Percentiles rank a stretch among this genome's conserved stretches.
These are phyloP conservation scores for Miscanthus lutarioriparius DNA, from an alignment of 176 grass and related monocot species.

Conservation along the genomic window DNA sequence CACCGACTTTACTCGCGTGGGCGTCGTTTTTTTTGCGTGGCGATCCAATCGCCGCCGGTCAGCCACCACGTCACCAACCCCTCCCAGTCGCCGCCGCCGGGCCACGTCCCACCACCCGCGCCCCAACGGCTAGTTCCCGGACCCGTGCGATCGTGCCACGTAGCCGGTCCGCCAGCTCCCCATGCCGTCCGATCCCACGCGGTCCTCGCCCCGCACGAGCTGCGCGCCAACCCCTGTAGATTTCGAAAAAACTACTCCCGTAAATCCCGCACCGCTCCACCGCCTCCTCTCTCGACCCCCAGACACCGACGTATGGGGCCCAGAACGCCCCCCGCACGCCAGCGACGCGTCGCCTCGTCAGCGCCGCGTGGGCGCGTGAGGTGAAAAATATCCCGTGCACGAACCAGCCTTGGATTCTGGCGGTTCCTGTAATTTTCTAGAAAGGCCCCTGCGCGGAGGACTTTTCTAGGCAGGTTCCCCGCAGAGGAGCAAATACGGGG, in stretches of 20 bases:
- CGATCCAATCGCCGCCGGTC: slow-evolving; percentile 9
- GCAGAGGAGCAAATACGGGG: background rate
- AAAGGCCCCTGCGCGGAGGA: background rate
- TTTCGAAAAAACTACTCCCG: slow-evolving; percentile 17
- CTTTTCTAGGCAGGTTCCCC: slow-evolving; percentile 22
- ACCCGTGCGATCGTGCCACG: slow-evolving; percentile 26
- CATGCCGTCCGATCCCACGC: slow-evolving; percentile 41
- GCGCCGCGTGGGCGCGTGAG: background rate
- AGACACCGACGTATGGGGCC: rapidly evolving
- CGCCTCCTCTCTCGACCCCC: rapidly evolving
- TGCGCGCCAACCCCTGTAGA: slow-evolving; percentile 25
- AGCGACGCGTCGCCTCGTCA: rapidly evolving
- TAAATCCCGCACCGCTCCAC: background rate
- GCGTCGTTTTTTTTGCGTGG: background rate
- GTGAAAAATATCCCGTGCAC: background rate
- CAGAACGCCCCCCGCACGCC: background rate
- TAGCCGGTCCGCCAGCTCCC: background rate
- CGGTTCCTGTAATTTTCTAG: slow-evolving; percentile 31
- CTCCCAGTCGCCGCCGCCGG: background rate
- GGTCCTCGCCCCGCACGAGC: slow-evolving; percentile 2
- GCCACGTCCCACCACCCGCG: background rate
- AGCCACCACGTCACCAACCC: slow-evolving; percentile 39
- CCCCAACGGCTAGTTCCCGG: slow-evolving; percentile 45
- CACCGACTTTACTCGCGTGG: slow-evolving; percentile 15
- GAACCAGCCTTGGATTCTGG: slow-evolving; percentile 38